These are phyloP conservation scores for Beta corolliflora DNA, from an alignment of 179 eudicot species.

Conservation along the genomic window DNA sequence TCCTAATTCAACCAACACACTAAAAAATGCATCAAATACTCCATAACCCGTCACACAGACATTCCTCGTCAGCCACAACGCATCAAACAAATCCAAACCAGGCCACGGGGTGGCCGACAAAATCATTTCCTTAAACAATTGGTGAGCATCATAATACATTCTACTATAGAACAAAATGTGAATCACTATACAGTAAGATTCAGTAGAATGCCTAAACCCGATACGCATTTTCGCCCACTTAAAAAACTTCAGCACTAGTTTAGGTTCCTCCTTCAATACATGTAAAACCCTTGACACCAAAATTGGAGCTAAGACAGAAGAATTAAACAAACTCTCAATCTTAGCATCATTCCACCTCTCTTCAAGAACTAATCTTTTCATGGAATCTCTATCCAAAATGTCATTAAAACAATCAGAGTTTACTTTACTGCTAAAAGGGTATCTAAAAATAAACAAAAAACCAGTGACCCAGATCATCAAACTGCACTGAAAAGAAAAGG, in stretches of 20 bases:
- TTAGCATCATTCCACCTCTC: constrained; percentile 70
- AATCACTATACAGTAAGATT: constrained; percentile 63
- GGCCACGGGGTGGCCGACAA: constrained; percentile 31
- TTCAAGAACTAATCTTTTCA: constrained; percentile 50
- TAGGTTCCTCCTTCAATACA: constrained; percentile 64
- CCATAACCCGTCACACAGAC: constrained; percentile 75
- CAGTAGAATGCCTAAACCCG: constrained; percentile 67
- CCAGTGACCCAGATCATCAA: constrained; percentile 44
- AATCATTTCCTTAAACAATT: constrained; percentile 57
- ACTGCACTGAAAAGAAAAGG: constrained; percentile 32
- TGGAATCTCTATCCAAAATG: constrained; percentile 38
- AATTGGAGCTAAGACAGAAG: constrained; percentile 66
- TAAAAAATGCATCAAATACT: constrained; percentile 80
- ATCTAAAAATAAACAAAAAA: constrained; percentile 40
- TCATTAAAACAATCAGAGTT: constrained; percentile 35
- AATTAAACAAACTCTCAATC: constrained; percentile 47
- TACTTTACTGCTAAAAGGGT: constrained; percentile 38
- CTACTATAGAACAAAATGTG: constrained; percentile 76
- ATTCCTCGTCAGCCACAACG: constrained; percentile 66
- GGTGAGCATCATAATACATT: constrained; percentile 63
- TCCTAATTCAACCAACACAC: constrained; percentile 66
- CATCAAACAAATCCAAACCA: constrained; percentile 51
- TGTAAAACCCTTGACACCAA: constrained; percentile 61
- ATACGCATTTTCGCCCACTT: constrained; percentile 56
- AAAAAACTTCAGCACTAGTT: constrained; percentile 62